Base-by-base conservation (phyloP, 345 rosid genomes). In the Laguncularia racemosa region DNA sequence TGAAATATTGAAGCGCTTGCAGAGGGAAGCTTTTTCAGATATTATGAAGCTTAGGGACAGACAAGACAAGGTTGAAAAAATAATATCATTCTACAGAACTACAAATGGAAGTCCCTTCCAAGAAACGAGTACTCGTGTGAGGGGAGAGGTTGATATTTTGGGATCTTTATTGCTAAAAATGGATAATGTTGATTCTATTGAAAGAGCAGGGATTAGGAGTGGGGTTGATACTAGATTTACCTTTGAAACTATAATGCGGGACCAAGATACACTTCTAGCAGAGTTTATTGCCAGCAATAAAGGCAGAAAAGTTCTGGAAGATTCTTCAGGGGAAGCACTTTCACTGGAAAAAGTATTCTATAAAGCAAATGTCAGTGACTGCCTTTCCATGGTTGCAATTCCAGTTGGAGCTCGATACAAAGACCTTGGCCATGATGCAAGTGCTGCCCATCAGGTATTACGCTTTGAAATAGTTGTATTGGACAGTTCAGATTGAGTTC, bases 1-100 rank as follows among this genome's bases (percentile, higher is more conserved):
- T 80, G 96, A 89, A 66, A 92, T 86, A 61, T 70, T 92, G 84
- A 92, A 92, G 86, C 80, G 95, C 48, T 77, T 92, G 75, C 97
- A 92, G 52, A 74, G 84, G 57, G 97, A 92, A 80, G 73, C 86
- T 28, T 89, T 92, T 69, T 83, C 97, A 0, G 95, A 89, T 64
- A 62, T 80, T 51, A 86, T 89, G 97, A 89, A 85, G 61, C 85
- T 89, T 23, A 78, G 95, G 67, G 97, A 86, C 55, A 76, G 97
- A 64, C 95, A 86, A 69, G 96, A 92, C 60, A 92, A 86, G 71
- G 78, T 89, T 13, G 97, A 92, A 61, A 61, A 81, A 12, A 19
- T 86, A 9, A 69, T 91, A 56, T 72, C 95, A 14, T 78, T 76
- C 3, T 78, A 79, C 60, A 81, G 57, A 56, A 59, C 61, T 54